Evolutionary conservation across 139 green algal species (phyloP), one percentile per base, ranked within the genome.

Genomic region (Desmodesmus armatus): DNA sequence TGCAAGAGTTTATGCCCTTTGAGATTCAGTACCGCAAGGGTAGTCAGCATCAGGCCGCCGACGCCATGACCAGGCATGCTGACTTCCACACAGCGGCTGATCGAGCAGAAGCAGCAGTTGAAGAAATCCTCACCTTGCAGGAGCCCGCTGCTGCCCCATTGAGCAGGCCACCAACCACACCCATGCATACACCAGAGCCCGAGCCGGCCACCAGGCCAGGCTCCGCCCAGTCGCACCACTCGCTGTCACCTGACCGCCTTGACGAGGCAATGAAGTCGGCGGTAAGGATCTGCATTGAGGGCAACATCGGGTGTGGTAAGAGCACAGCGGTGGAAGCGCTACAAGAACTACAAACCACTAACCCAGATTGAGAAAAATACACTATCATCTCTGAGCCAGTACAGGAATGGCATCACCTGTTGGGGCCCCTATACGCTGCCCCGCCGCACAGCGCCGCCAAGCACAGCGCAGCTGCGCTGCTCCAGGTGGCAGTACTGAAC

Each of bases 1-100:
- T 88, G 19, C 75, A 84, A 40, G 75, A 78, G 21, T 83, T 80
- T 15, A 40, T 75, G 35, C 66, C 66, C 21, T 78, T 83, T 11
- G 19, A 29, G 2, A 77, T 88, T 3, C 27, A 75, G 23, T 60
- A 79, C 73, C 60, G 76, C 44, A 80, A 63, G 41, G 72, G 72
- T 3, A 80, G n/a, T 11, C 27, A 43, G n/a, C 43, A 80, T 19
- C 29, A 33, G 40, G 47, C 25, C 40, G 72, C 47, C 5, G 72
- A 80, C 17, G 43, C 72, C 44, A 40, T 80, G 23, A 63, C 44
- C 23, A 21, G 72, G 13, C 41, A 55, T 65, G 23, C 43, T 5
- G 65, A 21, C 29, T 62, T 55, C 6, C 41, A 80, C 44, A 58
- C n/a, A 11, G 25, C 60, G 15, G 39, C 37, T 23, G 29, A 66